phyloP scores from a whole-genome alignment of 208 protist species.

The Leishmania gerbilli region DNA sequence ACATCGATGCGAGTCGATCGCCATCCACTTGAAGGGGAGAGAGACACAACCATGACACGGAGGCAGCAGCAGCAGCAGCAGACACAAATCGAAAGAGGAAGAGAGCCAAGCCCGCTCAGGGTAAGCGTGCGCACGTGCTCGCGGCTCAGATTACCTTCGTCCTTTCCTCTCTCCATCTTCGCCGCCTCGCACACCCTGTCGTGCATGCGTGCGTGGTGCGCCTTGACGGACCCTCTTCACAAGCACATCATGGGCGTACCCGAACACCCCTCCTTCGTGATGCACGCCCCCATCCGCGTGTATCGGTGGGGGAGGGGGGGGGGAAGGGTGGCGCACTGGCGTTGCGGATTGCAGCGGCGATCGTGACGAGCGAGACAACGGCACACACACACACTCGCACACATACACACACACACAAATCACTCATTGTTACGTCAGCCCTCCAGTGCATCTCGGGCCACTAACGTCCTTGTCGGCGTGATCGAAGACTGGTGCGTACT shows the following conservation, averaged over 20 bases:
- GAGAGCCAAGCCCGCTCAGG: too few relatives aligned
- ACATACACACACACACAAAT: not conserved
- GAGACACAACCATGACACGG: not conserved
- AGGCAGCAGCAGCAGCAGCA: too few relatives aligned
- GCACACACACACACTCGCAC: not conserved
- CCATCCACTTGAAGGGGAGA: not conserved
- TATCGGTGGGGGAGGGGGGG: too few relatives aligned
- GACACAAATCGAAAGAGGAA: too few relatives aligned
- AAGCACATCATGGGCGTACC: not conserved
- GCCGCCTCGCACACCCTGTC: not conserved
- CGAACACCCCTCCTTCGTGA: not conserved
- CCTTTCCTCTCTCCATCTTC: not conserved
- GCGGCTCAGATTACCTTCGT: not conserved
- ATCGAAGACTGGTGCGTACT: not conserved
- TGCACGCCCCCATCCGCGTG: too few relatives aligned
- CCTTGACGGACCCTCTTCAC: not conserved
- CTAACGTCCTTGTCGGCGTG: not conserved
- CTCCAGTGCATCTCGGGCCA: not conserved
- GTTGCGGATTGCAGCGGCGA: too few relatives aligned
- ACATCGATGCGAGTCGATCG: not conserved
- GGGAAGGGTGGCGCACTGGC: too few relatives aligned
- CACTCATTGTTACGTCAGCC: not conserved
- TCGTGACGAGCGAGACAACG: not conserved
- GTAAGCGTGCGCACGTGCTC: not conserved
- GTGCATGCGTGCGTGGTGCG: not conserved